phyloP scores from a whole-genome alignment of 2,329 filamentous ascomycete species.

The Diaporthe ampelina region DNA sequence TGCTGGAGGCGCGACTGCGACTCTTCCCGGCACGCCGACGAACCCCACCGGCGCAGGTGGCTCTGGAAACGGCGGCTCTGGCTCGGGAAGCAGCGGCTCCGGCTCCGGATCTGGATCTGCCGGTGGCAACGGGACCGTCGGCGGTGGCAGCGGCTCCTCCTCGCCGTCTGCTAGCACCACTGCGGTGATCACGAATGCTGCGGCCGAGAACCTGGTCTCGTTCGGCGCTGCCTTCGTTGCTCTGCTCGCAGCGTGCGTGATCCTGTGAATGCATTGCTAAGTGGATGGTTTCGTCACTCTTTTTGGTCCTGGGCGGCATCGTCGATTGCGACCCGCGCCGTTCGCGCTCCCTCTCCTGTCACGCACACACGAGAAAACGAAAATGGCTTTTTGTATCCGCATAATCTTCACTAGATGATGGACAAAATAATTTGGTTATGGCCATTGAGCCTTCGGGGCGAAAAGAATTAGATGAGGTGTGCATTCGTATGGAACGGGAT shows the following conservation, averaged over 20 bases:
- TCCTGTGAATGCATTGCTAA: background rate
- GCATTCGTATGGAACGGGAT: background rate
- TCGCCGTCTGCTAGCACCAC: constrained; percentile 20
- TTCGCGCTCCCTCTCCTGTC: background rate
- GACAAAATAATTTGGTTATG: constrained; percentile 19
- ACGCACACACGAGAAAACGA: background rate
- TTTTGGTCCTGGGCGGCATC: background rate
- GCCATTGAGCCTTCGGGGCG: background rate
- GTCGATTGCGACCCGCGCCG: background rate
- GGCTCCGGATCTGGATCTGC: constrained; percentile 27
- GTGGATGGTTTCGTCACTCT: too few relatives aligned
- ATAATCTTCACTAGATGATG: constrained; percentile 22
- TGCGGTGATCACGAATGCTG: constrained; percentile 22
- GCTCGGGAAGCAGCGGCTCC: constrained; percentile 27
- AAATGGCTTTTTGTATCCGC: constrained; percentile 19
- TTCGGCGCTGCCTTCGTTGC: constrained; percentile 33
- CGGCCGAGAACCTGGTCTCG: constrained; percentile 17
- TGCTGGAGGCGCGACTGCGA: background rate
- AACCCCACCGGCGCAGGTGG: constrained; percentile 27
- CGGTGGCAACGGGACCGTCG: constrained; percentile 22
- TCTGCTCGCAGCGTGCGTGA: constrained; percentile 12
- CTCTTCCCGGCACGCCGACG: constrained; percentile 9
- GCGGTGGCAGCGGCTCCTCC: background rate
- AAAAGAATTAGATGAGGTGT: background rate
- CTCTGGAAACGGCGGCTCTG: constrained; percentile 23